These are phyloP conservation scores for Stenocarpella maydis DNA, from an alignment of 2,329 filamentous ascomycete genomes.

Conservation along the genomic window DNA sequence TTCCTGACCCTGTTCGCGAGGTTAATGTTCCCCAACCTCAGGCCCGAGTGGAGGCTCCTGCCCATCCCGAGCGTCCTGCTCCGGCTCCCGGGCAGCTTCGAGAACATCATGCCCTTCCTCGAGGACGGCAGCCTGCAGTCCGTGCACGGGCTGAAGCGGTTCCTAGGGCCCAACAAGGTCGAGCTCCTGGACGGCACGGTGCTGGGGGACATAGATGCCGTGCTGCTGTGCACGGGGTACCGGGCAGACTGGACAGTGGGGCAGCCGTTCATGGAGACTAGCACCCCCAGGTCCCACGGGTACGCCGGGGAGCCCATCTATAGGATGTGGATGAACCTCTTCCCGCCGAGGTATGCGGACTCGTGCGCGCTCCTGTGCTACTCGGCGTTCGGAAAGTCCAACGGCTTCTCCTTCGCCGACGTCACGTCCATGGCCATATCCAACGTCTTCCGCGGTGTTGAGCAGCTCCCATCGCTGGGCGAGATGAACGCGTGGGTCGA, in stretches of 20 bases:
- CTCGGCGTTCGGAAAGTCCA: constrained; percentile 43
- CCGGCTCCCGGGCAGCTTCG: constrained; percentile 36
- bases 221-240: constrained; percentile 34
- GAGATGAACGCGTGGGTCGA: constrained; percentile 50
- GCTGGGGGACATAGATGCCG: constrained; percentile 30
- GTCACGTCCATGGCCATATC: constrained; percentile 54
- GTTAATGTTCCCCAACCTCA: constrained; percentile 38
- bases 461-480: constrained; percentile 45
- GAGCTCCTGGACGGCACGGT: constrained; percentile 32
- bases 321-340: constrained; percentile 35
- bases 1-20: constrained; percentile 11
- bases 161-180: constrained; percentile 32
- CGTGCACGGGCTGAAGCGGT: constrained; percentile 29
- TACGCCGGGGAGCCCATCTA: constrained; percentile 24
- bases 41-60: constrained; percentile 42
- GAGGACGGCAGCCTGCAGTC: constrained; percentile 33
- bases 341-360: constrained; percentile 38
- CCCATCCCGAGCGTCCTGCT: constrained; percentile 34
- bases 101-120: constrained; percentile 46
- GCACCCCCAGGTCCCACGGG: constrained; percentile 27
- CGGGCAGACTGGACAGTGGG: constrained; percentile 31
- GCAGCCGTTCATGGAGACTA: constrained; percentile 28
- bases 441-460: constrained; percentile 52
- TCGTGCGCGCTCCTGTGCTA: constrained; percentile 54
- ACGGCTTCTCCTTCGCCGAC: constrained; percentile 51